Conservation (phyloP, 2,329 filamentous ascomycete genomes). For the Colletotrichum chrysophilum region DNA sequence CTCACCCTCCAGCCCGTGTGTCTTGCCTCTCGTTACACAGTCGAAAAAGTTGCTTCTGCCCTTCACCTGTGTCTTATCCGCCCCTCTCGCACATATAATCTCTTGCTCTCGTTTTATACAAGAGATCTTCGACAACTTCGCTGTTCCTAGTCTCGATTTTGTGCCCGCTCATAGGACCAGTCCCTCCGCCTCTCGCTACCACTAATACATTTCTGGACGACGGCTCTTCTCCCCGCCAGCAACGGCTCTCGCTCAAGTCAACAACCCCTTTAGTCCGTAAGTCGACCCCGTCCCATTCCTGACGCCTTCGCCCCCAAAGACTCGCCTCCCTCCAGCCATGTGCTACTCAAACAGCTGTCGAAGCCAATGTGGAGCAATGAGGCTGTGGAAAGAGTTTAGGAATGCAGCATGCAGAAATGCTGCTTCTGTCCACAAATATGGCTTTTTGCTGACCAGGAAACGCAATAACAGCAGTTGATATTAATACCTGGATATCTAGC, state of each 20-base stretch:
- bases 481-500: background rate
- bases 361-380: background rate
- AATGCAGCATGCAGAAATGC: constrained; percentile 3
- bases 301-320: background rate
- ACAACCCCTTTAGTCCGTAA: constrained; percentile 1
- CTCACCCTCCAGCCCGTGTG: background rate
- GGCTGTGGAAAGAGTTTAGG: constrained; percentile 8
- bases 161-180: background rate
- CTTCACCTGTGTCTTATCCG: background rate
- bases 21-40: constrained; percentile 14
- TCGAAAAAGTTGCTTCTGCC: background rate
- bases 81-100: constrained; percentile 3
- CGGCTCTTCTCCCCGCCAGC: background rate
- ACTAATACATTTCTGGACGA: background rate
- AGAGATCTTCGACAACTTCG: background rate
- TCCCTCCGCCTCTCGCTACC: background rate
- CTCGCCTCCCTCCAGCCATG: background rate
- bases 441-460: constrained; percentile 19
- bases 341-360: background rate
- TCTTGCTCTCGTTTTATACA: background rate
- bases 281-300: background rate
- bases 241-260: background rate
- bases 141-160: background rate
- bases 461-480: background rate
- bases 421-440: background rate